Evolutionary conservation across 306 rosid genomes (phyloP).

Genomic region (Nissolia schottii): DNA sequence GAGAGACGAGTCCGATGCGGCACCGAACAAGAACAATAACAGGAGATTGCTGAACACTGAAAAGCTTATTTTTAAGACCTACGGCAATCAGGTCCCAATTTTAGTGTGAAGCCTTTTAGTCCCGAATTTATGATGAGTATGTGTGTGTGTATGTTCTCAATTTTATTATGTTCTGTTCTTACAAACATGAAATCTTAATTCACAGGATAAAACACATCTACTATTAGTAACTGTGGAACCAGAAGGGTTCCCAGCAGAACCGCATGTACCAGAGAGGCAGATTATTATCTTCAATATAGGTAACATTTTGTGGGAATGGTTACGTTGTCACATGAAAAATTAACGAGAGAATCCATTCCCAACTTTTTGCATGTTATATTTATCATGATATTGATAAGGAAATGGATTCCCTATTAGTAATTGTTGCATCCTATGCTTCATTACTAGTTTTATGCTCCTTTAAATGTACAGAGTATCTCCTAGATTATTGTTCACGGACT

Average conservation of each 20-base stretch:
- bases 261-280: slow-evolving; percentile 52
- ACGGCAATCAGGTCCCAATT: slow-evolving; percentile 42
- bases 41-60: slow-evolving; percentile 88
- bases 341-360: no score
- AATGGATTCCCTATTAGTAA: not conserved
- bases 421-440: not conserved
- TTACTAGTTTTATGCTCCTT: not conserved
- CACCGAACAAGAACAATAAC: slow-evolving; percentile 34
- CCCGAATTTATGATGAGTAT: not conserved
- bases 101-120: not conserved
- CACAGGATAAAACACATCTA: slow-evolving; percentile 48
- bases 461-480: no score
- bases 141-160: not conserved
- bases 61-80: slow-evolving; percentile 67
- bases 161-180: slow-evolving; percentile 4
- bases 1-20: slow-evolving; percentile 38
- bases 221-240: slow-evolving; percentile 68
- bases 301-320: no score
- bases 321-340: no score
- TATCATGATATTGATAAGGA: no score
- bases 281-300: slow-evolving; percentile 73
- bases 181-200: slow-evolving; percentile 8
- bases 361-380: not conserved
- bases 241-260: slow-evolving; percentile 81
- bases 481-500: not conserved